Evolutionary conservation across 129 eudicot species (phyloP), one percentile per base, ranked within the genome.

Genomic region (Heracleum sosnowskyi): DNA sequence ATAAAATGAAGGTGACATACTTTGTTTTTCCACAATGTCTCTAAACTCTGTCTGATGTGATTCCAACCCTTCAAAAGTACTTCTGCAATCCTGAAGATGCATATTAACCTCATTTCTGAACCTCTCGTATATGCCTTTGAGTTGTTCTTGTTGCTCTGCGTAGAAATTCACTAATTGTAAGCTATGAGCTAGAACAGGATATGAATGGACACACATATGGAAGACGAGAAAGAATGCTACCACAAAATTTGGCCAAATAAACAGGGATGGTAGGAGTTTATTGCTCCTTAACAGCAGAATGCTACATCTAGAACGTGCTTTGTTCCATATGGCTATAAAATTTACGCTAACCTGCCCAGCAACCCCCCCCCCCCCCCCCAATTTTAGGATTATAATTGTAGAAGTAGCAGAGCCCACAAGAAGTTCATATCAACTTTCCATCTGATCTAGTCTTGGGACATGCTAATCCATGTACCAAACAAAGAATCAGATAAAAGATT

Each of bases 91-190:
- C 71, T 85, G 85, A 71, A 93, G 87, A 79, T 93, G 95, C 82
- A 76, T 90, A 73, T 84, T 80, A 68, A 89, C 90, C 81, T 89
- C 96, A 70, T 89, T 86, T 83, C 82, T 88, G 83, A 91, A 91
- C 73, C 85, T 91, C 78, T 85, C 86, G 77, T 83, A 83, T 80
- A 89, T 84, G 82, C 69, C 81, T 79, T 82, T 86, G 83, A 93
- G 83, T 81, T 86, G 88, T 79, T 91, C 93, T 84, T 86, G 90
- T 86, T 89, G 91, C 80, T 89, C 98, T 93, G 90, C 78, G 62
- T 53, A 68, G 20, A 76, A 24, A 45, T 40, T 31, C 15, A 33
- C 73, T 33, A 64, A 79, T 16, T 45, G 36, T 44, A 45, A 64
- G 36, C 4, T 4, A 36, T 77, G 51, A 53, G 34, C 2, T 11